These are phyloP conservation scores for Pseudovirgaria hyperparasitica DNA, from an alignment of 2,329 filamentous ascomycete species.

Conservation along the genomic window DNA sequence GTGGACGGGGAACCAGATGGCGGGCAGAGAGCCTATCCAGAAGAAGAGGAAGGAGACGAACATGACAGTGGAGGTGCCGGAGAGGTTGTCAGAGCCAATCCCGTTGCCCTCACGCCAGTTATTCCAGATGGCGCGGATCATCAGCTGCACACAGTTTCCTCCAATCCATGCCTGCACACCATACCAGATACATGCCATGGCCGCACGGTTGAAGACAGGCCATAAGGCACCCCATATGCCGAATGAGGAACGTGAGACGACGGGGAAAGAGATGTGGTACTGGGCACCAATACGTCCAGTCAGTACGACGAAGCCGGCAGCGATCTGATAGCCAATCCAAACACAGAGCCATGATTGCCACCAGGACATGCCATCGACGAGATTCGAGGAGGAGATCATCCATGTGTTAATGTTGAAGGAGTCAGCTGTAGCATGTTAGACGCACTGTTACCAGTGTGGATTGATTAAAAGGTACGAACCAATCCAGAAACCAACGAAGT, in stretches of 20 bases:
- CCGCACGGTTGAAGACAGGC: constrained; percentile 82
- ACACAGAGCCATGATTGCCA: constrained; percentile 74
- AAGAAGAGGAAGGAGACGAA: constrained; percentile 81
- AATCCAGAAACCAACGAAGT: constrained; percentile 83
- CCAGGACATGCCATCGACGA: constrained; percentile 67
- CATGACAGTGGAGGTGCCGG: constrained; percentile 61
- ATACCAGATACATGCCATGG: constrained; percentile 80
- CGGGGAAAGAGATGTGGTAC: constrained; percentile 84
- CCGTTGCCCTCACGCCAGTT: constrained; percentile 38
- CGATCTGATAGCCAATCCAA: constrained; percentile 72
- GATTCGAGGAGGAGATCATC: constrained; percentile 85
- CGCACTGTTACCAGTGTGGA: not conserved
- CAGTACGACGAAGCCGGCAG: constrained; percentile 59
- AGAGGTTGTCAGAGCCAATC: constrained; percentile 50
- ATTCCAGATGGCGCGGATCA: constrained; percentile 78
- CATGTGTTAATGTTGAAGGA: constrained; percentile 56
- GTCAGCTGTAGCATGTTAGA: constrained; percentile 22
- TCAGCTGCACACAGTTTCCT: constrained; percentile 67
- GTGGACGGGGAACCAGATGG: constrained; percentile 82
- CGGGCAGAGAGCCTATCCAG: constrained; percentile 67
- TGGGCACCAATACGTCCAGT: constrained; percentile 75
- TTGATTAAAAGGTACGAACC: constrained; percentile 19
- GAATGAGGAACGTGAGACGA: constrained; percentile 65
- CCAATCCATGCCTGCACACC: constrained; percentile 80
- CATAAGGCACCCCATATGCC: constrained; percentile 82